Evolutionary conservation across 2,329 filamentous ascomycete species (phyloP).

Genomic region (Corynespora cassiicola): DNA sequence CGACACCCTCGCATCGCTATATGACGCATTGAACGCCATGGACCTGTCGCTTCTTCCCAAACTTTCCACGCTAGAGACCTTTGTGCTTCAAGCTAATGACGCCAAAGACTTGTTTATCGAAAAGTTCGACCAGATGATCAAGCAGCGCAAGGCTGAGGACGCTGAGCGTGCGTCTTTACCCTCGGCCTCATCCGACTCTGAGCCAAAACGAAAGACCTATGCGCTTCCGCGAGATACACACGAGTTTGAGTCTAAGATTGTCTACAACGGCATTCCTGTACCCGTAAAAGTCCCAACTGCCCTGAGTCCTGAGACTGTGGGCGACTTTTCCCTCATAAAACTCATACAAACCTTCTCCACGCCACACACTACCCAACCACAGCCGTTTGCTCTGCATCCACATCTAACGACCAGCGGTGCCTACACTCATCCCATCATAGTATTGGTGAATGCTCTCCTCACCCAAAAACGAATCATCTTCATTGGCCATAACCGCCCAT

Average conservation of each 20-base stretch:
- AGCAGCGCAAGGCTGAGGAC: slow-evolving; percentile 77
- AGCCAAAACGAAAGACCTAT: slow-evolving; percentile 66
- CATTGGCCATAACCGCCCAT: slow-evolving; percentile 91
- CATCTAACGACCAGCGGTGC: slow-evolving; percentile 93
- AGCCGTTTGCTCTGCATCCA: slow-evolving; percentile 84
- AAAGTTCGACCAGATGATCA: slow-evolving; percentile 95
- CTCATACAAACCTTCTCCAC: slow-evolving; percentile 93
- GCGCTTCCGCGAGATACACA: slow-evolving; percentile 90
- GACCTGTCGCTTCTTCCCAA: slow-evolving; percentile 92
- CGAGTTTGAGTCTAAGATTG: slow-evolving; percentile 93
- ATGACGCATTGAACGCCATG: slow-evolving; percentile 94
- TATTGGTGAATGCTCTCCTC: slow-evolving; percentile 90
- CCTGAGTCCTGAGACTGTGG: slow-evolving; percentile 92
- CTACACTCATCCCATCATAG: slow-evolving; percentile 91
- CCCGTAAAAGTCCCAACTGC: slow-evolving; percentile 96
- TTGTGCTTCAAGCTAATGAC: slow-evolving; percentile 87
- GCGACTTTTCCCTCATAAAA: slow-evolving; percentile 97
- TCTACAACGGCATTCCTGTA: slow-evolving; percentile 96
- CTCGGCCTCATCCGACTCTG: slow-evolving; percentile 45
- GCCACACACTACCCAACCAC: slow-evolving; percentile 79
- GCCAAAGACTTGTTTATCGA: slow-evolving; percentile 97
- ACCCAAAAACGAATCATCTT: slow-evolving; percentile 98
- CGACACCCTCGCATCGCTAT: slow-evolving; percentile 86
- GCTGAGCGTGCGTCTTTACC: slow-evolving; percentile 42
- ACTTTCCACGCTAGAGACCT: slow-evolving; percentile 81